phyloP scores from a whole-genome alignment of 345 rosid species.

The Corchorus olitorius region DNA sequence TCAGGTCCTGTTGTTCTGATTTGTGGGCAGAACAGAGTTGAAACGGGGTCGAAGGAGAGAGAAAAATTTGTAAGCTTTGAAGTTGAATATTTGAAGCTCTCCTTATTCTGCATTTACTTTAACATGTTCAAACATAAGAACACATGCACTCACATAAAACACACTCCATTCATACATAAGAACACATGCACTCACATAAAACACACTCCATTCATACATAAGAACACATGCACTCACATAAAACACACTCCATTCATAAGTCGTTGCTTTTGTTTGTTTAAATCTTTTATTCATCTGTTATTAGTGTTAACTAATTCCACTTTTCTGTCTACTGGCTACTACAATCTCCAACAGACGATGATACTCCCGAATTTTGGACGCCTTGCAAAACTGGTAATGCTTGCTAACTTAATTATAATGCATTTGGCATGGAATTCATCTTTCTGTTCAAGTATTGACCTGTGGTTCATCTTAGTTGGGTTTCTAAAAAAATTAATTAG shows the following conservation, averaged over 20 bases:
- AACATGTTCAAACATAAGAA: background rate
- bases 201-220: background rate
- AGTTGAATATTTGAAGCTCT: conserved; percentile 14
- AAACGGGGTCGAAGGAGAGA: conserved; percentile 76
- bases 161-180: background rate
- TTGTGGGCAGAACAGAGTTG: conserved; percentile 86
- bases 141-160: background rate
- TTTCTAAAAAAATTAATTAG: background rate
- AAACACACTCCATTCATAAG: background rate
- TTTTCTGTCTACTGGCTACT: conserved; percentile 2
- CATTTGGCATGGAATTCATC: conserved; percentile 8
- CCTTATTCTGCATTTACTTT: background rate
- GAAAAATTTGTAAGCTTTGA: conserved; percentile 76
- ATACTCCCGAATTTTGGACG: conserved; percentile 89
- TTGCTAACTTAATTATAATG: conserved; percentile 22
- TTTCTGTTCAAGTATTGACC: background rate
- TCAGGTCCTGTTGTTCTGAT: conserved; percentile 86
- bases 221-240: background rate
- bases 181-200: background rate
- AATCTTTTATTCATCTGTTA: background rate
- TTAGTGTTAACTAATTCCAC: background rate
- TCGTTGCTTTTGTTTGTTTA: conserved; percentile 2
- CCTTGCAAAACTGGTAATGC: conserved; percentile 78
- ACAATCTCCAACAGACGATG: conserved; percentile 69
- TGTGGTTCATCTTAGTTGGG: background rate